A percentile compares a stretch with the other conserved stretches of the same genome.
Evolutionary conservation across 1,284 basidiomycete genomes (phyloP).

Genomic region (Melampsora larici-populina): DNA sequence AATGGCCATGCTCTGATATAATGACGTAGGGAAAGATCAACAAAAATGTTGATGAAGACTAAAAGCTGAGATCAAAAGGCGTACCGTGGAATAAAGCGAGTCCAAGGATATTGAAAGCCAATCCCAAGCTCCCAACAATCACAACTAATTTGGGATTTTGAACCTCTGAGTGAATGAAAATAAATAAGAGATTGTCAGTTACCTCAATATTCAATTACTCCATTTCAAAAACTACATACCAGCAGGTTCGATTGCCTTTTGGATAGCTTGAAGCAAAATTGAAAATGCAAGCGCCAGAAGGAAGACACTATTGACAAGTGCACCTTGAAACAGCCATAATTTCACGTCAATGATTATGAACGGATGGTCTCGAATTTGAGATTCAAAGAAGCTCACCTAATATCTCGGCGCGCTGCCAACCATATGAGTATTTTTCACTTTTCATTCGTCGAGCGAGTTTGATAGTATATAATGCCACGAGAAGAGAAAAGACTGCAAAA

Average conservation of each 20-base stretch:
- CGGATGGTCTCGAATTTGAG: no score
- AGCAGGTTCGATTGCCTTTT: constrained; percentile 57
- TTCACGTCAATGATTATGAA: not conserved
- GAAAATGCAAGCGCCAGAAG: constrained; percentile 92
- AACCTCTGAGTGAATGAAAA: constrained; percentile 65
- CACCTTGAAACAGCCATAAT: constrained; percentile 26
- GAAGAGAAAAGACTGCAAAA: constrained; percentile 89
- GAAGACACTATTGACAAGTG: constrained; percentile 90
- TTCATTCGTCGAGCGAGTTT: constrained; percentile 46
- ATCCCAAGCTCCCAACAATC: constrained; percentile 80
- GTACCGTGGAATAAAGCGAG: constrained; percentile 91
- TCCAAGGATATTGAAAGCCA: constrained; percentile 88
- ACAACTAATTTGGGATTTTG: constrained; percentile 82
- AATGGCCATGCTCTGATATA: constrained; percentile 8
- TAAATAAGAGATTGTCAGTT: constrained; percentile 14
- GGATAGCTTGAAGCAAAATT: constrained; percentile 86
- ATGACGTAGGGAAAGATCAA: not conserved
- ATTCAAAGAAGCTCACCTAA: constrained; percentile 63
- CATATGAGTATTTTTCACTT: constrained; percentile 74
- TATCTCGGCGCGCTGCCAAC: constrained; percentile 97
- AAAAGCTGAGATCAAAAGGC: constrained; percentile 56
- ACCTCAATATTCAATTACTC: constrained; percentile 4
- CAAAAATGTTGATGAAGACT: not conserved
- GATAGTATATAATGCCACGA: constrained; percentile 86
- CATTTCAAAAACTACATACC: constrained; percentile 7